A percentile compares a stretch with the other conserved stretches of the same genome.
phyloP scores from a whole-genome alignment of 2,329 filamentous ascomycete species.

The Periconia digitata region DNA sequence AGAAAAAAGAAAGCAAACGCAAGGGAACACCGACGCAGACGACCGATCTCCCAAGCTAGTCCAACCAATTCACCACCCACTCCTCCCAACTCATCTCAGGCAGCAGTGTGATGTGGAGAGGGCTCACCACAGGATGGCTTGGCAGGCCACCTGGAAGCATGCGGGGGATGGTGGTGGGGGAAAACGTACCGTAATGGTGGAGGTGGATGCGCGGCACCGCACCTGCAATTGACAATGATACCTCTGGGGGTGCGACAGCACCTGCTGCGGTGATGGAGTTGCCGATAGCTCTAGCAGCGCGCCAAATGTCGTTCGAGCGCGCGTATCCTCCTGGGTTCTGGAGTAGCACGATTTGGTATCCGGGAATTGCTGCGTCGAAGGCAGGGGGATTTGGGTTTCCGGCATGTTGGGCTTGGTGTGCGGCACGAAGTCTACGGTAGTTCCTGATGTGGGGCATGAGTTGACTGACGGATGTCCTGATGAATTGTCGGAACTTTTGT shows the following conservation, averaged over 20 bases:
- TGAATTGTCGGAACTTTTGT: neutral
- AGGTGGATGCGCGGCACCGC: neutral
- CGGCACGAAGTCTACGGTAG: neutral
- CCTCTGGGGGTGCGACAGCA: neutral
- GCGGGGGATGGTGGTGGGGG: neutral
- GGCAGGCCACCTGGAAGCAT: neutral
- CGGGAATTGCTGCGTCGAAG: neutral
- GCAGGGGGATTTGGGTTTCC: neutral
- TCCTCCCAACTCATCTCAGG: neutral
- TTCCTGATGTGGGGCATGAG: neutral
- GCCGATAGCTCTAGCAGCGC: neutral
- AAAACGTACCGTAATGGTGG: neutral
- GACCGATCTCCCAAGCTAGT: neutral
- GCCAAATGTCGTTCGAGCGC: neutral
- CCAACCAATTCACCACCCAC: neutral
- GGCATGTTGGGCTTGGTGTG: neutral
- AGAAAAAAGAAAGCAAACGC: too few species aligned
- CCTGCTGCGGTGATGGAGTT: neutral
- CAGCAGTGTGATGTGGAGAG: neutral
- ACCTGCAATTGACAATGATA: neutral
- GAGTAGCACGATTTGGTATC: neutral
- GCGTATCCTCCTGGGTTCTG: neutral
- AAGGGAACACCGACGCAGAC: neutral
- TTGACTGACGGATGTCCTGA: neutral
- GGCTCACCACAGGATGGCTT: neutral